Evolutionary conservation across 768 basidiomycete species (phyloP), one percentile per base, ranked within the genome.

Genomic region (Tephrocybe sp.): DNA sequence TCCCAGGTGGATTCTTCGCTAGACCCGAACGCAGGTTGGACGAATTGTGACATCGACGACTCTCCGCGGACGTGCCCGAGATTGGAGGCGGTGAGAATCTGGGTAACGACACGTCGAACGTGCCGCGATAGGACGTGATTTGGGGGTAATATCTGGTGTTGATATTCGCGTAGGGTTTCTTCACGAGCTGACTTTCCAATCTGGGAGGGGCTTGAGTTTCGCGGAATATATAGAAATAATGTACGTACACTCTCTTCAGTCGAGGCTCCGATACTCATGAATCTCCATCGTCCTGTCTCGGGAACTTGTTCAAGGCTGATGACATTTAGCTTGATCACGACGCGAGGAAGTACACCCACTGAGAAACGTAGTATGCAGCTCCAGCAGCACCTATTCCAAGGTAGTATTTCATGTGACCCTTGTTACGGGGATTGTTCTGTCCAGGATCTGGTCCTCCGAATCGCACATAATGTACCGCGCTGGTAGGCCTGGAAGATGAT

Each of bases 211-310:
- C 21, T 26, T 43, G 34, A 21, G 40, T 34, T 28, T 38, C n/a
- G 47, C 18, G 16, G 8, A 4, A 37, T 35, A n/a, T 18, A 22
- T 44, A 6, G 22, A 12, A 21, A 12, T 28, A 18, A 13, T n/a
- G 32, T 11, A 59, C 75, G 47, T 52, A 85, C 83, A 60, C 69
- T 62, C 7, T 77, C 71, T 68, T 94, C 90, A 22, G 65, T 68
- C 44, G 73, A 71, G 0, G 76, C 76, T 34, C 77, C 77, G 3
- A 86, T 76, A 61, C 89, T 87, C 81, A 98, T 96, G 64, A 95
- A 97, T 18, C 95, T 69, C 80, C 86, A 87, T 48, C 95, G 71
- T 0, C 92, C 92, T 0, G 92, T 95, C 62, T 94, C 87, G 2
- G 88, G 84, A 0, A 92, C 89, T 61, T 80, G 77, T 63, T 98